Conservation (phyloP, 345 rosid genomes). For the Salix dunnii region DNA sequence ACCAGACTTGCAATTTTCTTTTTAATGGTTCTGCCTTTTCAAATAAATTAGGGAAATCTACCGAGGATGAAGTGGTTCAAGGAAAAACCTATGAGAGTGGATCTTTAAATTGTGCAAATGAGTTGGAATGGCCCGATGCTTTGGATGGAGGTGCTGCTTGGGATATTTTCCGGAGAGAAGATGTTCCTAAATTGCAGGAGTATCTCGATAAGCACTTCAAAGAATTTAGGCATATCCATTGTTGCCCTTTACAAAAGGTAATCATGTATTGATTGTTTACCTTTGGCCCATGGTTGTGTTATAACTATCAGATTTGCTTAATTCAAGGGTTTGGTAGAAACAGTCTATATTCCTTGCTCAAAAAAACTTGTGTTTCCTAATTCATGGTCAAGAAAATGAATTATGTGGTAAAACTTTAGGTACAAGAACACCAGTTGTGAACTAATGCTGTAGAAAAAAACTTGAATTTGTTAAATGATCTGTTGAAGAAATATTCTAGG, state of each 20-base stretch:
- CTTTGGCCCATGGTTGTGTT: no score
- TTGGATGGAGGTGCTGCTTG: conserved; percentile 65
- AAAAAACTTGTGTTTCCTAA: no score
- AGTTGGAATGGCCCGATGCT: conserved; percentile 13
- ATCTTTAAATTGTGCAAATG: conserved; percentile 1
- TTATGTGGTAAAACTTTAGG: no score
- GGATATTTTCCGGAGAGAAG: conserved; percentile 80
- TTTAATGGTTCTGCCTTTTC: background rate
- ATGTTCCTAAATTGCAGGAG: conserved; percentile 56
- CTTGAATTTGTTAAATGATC: no score
- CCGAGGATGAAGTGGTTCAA: conserved; percentile 12
- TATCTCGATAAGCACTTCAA: conserved; percentile 56
- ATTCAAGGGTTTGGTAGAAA: no score
- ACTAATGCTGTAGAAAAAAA: no score
- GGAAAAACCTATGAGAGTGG: conserved; percentile 4
- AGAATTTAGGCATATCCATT: conserved; percentile 65
- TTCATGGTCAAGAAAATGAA: no score
- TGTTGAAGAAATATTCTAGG: no score
- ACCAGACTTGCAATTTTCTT: background rate
- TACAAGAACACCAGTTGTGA: no score
- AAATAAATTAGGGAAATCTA: background rate
- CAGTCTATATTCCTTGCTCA: no score
- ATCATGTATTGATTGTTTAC: no score
- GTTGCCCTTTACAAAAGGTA: conserved; percentile 58
- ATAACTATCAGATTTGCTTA: no score